Percentiles rank a stretch among this genome's conserved stretches.
phyloP scores from a whole-genome alignment of 176 grass and related monocot genomes.

The Dactylis glomerata region DNA sequence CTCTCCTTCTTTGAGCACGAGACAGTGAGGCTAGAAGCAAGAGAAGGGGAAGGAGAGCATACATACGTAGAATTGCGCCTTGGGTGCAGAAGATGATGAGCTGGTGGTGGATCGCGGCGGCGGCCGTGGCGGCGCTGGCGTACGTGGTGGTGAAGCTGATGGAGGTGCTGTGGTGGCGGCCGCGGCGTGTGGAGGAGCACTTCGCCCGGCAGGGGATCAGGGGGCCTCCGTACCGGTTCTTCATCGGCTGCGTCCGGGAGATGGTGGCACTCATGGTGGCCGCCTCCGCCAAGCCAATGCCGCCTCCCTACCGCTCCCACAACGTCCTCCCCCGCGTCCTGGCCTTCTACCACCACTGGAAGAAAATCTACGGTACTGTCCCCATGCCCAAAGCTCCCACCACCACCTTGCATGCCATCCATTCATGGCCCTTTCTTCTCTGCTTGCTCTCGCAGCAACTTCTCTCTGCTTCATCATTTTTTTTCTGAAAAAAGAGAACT shows the following conservation, averaged over 20 bases:
- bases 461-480: not conserved
- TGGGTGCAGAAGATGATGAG: constrained; percentile 11
- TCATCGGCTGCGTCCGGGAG: constrained; percentile 85
- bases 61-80: not conserved
- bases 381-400: not conserved
- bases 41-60: not conserved
- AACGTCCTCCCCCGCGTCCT: constrained; percentile 91
- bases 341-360: constrained; percentile 98
- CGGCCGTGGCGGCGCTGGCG: not conserved
- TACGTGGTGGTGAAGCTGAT: constrained; percentile 52
- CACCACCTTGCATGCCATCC: not conserved
- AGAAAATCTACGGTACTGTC: constrained; percentile 84
- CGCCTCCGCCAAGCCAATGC: constrained; percentile 86
- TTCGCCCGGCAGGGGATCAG: constrained; percentile 85
- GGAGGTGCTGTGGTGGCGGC: constrained; percentile 94
- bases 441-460: not conserved
- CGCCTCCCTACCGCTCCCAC: constrained; percentile 67
- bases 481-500: not conserved
- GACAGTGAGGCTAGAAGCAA: not conserved
- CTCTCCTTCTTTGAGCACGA: not conserved
- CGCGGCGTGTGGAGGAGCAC: constrained; percentile 76
- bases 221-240: constrained; percentile 87
- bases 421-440: not conserved
- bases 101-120: constrained; percentile 37
- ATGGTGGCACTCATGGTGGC: constrained; percentile 90